Conservation (phyloP, 1,284 basidiomycete species). For the Athelia sp. region DNA sequence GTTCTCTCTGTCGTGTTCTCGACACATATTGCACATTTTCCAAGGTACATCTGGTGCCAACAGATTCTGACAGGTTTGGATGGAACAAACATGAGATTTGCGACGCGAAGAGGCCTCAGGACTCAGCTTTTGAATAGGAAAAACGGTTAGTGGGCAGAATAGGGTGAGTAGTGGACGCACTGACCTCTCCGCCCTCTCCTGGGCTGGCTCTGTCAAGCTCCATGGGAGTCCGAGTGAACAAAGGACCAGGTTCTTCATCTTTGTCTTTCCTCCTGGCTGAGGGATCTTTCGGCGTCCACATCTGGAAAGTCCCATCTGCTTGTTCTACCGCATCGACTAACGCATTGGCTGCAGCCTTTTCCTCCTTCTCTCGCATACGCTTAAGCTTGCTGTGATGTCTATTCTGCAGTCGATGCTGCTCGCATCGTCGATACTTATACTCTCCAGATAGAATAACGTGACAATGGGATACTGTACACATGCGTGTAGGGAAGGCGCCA, state of each 20-base stretch:
- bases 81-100: conserved; percentile 33
- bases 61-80: conserved; percentile 38
- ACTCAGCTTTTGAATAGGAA: background rate
- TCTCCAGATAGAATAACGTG: conserved; percentile 41
- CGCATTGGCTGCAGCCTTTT: conserved; percentile 28
- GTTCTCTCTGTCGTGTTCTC: conserved; percentile 28
- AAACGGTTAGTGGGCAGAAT: conserved; percentile 1
- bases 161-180: background rate
- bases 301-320: conserved; percentile 1
- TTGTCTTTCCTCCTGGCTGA: conserved; percentile 10
- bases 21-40: conserved; percentile 41
- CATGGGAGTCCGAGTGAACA: background rate
- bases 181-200: conserved; percentile 1
- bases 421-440: conserved; percentile 48
- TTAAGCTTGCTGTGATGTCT: conserved; percentile 49
- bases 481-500: conserved; percentile 23
- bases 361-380: conserved; percentile 40
- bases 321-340: conserved; percentile 8
- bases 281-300: conserved; percentile 2
- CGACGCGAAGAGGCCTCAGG: conserved; percentile 26
- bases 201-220: background rate
- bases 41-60: conserved; percentile 35
- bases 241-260: conserved; percentile 4
- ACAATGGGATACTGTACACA: conserved; percentile 57
- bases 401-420: conserved; percentile 49